Conservation (phyloP, 1,284 basidiomycete species). For the Sanguinoderma infundibulare region DNA sequence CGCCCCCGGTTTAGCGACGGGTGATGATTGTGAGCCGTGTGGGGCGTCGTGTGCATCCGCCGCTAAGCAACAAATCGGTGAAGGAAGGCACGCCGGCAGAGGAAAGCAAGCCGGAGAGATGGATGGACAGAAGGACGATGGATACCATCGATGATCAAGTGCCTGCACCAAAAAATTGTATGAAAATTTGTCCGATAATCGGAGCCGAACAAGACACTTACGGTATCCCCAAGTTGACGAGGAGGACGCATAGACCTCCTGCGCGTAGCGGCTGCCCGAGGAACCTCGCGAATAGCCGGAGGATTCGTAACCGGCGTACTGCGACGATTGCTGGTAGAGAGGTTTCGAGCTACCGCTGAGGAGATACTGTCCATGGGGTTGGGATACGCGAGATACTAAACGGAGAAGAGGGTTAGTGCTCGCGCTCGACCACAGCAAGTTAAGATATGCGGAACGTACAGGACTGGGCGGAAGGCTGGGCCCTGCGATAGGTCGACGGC, state of each 20-base stretch:
- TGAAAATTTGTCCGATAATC: not conserved
- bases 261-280: slow-evolving; percentile 6
- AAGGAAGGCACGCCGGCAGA: not conserved
- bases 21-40: no score
- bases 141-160: not conserved
- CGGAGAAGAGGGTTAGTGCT: not conserved
- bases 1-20: no score
- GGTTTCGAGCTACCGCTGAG: slow-evolving; percentile 12
- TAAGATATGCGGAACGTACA: slow-evolving; percentile 11
- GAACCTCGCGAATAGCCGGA: slow-evolving; percentile 4
- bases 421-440: not conserved
- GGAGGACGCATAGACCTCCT: slow-evolving; percentile 18
- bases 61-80: no score
- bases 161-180: not conserved
- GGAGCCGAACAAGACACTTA: slow-evolving; percentile 1
- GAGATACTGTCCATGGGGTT: slow-evolving; percentile 15
- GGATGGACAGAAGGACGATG: not conserved
- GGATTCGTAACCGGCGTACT: slow-evolving; percentile 16
- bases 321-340: slow-evolving; percentile 7
- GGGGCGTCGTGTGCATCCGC: no score
- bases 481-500: slow-evolving; percentile 16
- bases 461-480: slow-evolving; percentile 11
- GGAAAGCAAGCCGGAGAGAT: not conserved
- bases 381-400: slow-evolving; percentile 24
- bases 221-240: slow-evolving; percentile 16